Percentiles rank a stretch among this genome's conserved stretches.
Conservation (phyloP, 768 basidiomycete genomes). For the Solioccasus polychromus region DNA sequence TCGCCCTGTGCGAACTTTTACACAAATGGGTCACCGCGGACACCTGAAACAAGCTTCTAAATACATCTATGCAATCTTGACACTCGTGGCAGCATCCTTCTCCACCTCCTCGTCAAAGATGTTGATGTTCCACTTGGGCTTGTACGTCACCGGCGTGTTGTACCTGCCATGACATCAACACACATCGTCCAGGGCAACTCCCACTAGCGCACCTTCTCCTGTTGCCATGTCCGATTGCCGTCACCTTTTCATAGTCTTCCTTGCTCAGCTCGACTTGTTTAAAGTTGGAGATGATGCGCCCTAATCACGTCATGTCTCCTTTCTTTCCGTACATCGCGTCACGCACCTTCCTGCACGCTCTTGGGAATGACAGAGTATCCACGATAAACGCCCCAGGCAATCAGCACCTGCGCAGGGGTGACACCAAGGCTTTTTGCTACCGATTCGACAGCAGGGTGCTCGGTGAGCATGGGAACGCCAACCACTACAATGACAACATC, state of each 20-base stretch:
- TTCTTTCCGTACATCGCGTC: background rate
- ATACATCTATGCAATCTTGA: constrained; percentile 30
- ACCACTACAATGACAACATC: constrained; percentile 38
- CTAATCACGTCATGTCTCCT: constrained; percentile 21
- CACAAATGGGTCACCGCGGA: too few relatives aligned
- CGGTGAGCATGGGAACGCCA: constrained; percentile 64
- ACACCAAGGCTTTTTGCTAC: constrained; percentile 63
- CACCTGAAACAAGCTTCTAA: too few relatives aligned
- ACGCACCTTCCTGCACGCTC: constrained; percentile 58
- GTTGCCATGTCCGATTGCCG: constrained; percentile 39
- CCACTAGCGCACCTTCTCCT: constrained; percentile 29
- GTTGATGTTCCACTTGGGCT: constrained; percentile 67
- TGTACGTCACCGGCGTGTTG: constrained; percentile 64
- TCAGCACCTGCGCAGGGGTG: constrained; percentile 75
- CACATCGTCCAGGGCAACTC: background rate
- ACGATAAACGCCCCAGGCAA: constrained; percentile 76
- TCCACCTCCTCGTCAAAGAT: constrained; percentile 67
- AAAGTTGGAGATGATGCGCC: constrained; percentile 75
- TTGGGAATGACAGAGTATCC: constrained; percentile 87
- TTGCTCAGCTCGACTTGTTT: constrained; percentile 64
- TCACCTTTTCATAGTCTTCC: constrained; percentile 60
- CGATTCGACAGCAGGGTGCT: constrained; percentile 56
- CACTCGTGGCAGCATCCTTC: constrained; percentile 30
- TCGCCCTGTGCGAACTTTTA: too few relatives aligned
- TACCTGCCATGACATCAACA: constrained; percentile 20